These are phyloP conservation scores for Candida orba DNA, from an alignment of 805 yeast species.

Conservation along the genomic window DNA sequence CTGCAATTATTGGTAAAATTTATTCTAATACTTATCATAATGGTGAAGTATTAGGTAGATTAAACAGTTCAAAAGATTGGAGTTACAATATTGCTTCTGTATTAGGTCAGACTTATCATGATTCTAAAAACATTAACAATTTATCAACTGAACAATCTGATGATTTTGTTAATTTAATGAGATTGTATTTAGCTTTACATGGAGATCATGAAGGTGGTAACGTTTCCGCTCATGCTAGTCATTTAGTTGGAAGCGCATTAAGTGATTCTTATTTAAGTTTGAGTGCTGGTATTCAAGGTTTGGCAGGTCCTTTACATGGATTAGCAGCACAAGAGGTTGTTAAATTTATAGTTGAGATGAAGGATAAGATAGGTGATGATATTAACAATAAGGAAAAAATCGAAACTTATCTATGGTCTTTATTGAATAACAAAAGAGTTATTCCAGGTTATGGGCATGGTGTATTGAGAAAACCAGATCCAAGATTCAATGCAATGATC, in stretches of 20 bases:
- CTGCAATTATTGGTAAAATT: conserved; percentile 67
- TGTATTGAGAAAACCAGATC: conserved; percentile 76
- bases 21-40: conserved; percentile 54
- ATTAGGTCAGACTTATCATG: conserved; percentile 47
- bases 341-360: conserved; percentile 62
- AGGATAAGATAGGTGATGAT: conserved; percentile 31
- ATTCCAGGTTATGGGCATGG: conserved; percentile 90
- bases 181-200: conserved; percentile 69
- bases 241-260: conserved; percentile 75
- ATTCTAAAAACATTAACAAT: conserved; percentile 26
- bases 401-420: conserved; percentile 62
- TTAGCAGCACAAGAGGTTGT: conserved; percentile 83
- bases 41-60: conserved; percentile 46
- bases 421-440: conserved; percentile 67
- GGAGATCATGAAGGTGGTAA: conserved; percentile 84
- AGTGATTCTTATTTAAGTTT: conserved; percentile 70
- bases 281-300: conserved; percentile 74
- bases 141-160: conserved; percentile 32
- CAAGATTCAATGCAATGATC: conserved; percentile 69
- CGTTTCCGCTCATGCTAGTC: conserved; percentile 77
- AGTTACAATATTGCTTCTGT: conserved; percentile 61
- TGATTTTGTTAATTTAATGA: conserved; percentile 63
- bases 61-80: conserved; percentile 56
- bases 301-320: conserved; percentile 85
- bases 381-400: conserved; percentile 37